Percentiles rank a stretch among this genome's conserved stretches.
Evolutionary conservation across 371 early-diverging fungal species (phyloP).

Genomic region (Phascolomyces articulosus): DNA sequence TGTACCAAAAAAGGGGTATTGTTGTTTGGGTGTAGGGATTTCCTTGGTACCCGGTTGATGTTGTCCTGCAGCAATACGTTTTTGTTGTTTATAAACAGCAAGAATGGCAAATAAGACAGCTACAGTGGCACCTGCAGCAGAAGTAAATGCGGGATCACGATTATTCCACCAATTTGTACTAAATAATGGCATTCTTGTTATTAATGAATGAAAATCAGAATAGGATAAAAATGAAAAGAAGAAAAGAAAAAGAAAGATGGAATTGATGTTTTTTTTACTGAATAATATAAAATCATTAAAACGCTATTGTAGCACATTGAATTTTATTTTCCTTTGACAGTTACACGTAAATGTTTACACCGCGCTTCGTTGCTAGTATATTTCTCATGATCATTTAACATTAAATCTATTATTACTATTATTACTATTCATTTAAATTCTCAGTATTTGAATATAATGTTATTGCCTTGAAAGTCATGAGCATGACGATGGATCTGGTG

Average conservation of each 20-base stretch:
- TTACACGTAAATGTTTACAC: no score
- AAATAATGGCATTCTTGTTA: background rate
- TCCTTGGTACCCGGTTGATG: background rate
- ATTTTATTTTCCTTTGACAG: no score
- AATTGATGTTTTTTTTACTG: no score
- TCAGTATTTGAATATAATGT: no score
- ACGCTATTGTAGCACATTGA: no score
- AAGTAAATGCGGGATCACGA: background rate
- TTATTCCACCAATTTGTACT: background rate
- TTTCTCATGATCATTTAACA: no score
- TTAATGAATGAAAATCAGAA: background rate
- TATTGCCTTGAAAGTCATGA: no score
- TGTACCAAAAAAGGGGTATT: conserved; percentile 10
- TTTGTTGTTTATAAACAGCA: background rate
- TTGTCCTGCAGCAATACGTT: background rate
- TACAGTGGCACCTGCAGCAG: background rate
- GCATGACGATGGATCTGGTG: no score
- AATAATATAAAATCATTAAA: no score
- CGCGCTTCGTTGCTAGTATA: no score
- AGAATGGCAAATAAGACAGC: background rate
- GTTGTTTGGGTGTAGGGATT: conserved; percentile 2
- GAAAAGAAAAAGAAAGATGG: conserved; percentile 1
- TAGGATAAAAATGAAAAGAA: background rate
- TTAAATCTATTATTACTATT: no score
- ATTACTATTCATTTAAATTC: no score